Percentiles rank a stretch among this genome's conserved stretches.
Evolutionary conservation across 805 yeast genomes (phyloP).

Genomic region (Pichia eremophila): DNA sequence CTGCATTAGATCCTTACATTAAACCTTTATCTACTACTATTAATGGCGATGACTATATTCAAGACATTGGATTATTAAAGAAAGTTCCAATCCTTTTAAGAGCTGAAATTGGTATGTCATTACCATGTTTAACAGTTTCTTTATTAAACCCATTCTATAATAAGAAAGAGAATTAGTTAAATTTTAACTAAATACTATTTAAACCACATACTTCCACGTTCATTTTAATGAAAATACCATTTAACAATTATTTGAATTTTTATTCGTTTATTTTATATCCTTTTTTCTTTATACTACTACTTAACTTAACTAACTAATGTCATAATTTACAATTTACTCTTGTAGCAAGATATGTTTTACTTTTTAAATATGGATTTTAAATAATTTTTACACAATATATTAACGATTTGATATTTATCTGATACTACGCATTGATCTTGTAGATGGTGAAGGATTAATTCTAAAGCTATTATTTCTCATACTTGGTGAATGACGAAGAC

Average conservation of each 20-base stretch:
- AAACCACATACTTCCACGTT: neutral
- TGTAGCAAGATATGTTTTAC: too few species aligned
- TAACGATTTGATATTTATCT: neutral
- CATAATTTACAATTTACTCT: too few species aligned
- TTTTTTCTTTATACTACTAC: too few species aligned
- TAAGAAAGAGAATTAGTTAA: neutral
- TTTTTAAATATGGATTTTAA: too few species aligned
- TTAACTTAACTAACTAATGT: too few species aligned
- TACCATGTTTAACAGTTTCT: slow-evolving; percentile 90
- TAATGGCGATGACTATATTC: slow-evolving; percentile 58
- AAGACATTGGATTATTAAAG: slow-evolving; percentile 69
- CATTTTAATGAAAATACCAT: neutral
- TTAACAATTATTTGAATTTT: neutral
- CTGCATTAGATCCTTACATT: slow-evolving; percentile 48
- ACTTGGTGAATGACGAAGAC: neutral
- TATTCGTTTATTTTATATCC: neutral
- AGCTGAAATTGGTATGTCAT: slow-evolving; percentile 90
- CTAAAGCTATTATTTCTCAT: slow-evolving; percentile 8
- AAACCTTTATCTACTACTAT: slow-evolving; percentile 45
- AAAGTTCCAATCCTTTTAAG: slow-evolving; percentile 79
- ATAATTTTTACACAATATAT: too few species aligned
- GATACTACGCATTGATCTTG: slow-evolving; percentile 1
- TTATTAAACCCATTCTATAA: slow-evolving; percentile 72
- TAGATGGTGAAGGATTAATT: slow-evolving; percentile 2
- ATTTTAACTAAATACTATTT: too few species aligned